Conservation (phyloP, 148 eudicot genomes). For the Spergularia marina region DNA sequence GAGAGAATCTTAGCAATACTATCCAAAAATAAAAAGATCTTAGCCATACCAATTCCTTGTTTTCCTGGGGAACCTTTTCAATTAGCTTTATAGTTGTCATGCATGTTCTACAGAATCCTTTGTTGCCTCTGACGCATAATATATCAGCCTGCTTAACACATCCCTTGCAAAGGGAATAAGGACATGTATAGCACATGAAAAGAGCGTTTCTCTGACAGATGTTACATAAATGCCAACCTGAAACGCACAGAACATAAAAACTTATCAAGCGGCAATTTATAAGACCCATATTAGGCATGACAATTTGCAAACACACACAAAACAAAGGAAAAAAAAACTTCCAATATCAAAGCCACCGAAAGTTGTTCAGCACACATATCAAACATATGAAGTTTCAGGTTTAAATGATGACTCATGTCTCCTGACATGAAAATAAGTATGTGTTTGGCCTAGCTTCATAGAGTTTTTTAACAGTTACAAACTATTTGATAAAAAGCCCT, state of each 20-base stretch:
- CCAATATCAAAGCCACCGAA: neutral
- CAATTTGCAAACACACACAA: neutral
- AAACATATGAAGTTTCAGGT: neutral
- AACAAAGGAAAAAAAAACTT: neutral
- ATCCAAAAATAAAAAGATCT: neutral
- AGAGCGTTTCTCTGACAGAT: slow-evolving; percentile 72
- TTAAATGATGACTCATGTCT: too few relatives aligned
- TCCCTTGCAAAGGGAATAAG: slow-evolving; percentile 84
- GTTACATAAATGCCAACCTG: slow-evolving; percentile 99
- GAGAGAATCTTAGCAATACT: slow-evolving; percentile 43
- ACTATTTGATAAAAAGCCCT: too few relatives aligned
- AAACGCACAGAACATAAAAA: slow-evolving; percentile 26
- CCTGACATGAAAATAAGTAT: too few relatives aligned
- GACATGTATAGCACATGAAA: slow-evolving; percentile 92
- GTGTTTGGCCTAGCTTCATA: too few relatives aligned
- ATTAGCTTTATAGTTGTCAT: slow-evolving; percentile 74
- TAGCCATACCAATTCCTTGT: slow-evolving; percentile 64
- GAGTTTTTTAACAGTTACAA: too few relatives aligned
- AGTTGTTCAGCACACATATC: neutral
- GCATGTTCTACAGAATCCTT: slow-evolving; percentile 85
- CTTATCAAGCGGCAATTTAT: slow-evolving; percentile 12
- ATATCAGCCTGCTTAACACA: slow-evolving; percentile 74
- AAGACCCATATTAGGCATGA: neutral
- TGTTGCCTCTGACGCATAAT: slow-evolving; percentile 66
- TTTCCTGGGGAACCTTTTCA: slow-evolving; percentile 63